Evolutionary conservation across 306 rosid genomes (phyloP).

Genomic region (Cucurbita pepo): DNA sequence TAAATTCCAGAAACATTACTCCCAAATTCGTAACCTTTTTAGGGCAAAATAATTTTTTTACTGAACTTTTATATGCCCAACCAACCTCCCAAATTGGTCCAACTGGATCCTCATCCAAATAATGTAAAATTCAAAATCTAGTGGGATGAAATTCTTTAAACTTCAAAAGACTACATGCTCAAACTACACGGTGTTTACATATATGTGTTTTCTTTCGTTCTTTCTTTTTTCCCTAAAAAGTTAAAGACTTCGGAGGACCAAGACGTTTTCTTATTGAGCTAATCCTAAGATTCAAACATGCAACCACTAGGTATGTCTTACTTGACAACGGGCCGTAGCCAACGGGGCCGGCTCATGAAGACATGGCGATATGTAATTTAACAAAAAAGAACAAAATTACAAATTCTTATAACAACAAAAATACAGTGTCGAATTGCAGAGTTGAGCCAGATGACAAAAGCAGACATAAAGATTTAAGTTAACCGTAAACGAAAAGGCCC

Average conservation of each 20-base stretch:
- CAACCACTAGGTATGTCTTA: not conserved
- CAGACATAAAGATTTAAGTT: not conserved
- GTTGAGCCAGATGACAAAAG: not conserved
- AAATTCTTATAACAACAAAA: not conserved
- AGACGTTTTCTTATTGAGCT: not conserved
- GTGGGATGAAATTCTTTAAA: not conserved
- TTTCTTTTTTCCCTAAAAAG: not conserved
- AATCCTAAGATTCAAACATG: not conserved
- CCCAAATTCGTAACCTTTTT: not conserved
- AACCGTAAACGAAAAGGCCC: not conserved
- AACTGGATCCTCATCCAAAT: not conserved
- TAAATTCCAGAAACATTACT: not conserved
- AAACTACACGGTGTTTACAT: not conserved
- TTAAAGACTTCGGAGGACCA: not conserved
- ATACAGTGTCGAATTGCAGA: not conserved
- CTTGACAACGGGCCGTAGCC: not conserved
- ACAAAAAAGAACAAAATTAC: not conserved
- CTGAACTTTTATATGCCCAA: not conserved
- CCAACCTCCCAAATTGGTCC: not conserved
- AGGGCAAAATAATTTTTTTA: not conserved
- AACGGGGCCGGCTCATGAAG: not conserved
- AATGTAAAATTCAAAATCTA: not conserved
- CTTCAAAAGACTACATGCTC: not conserved
- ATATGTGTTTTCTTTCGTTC: no score
- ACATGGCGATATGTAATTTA: not conserved